phyloP scores from a whole-genome alignment of 805 yeast genomes.

The Myxozyma nipponensis region DNA sequence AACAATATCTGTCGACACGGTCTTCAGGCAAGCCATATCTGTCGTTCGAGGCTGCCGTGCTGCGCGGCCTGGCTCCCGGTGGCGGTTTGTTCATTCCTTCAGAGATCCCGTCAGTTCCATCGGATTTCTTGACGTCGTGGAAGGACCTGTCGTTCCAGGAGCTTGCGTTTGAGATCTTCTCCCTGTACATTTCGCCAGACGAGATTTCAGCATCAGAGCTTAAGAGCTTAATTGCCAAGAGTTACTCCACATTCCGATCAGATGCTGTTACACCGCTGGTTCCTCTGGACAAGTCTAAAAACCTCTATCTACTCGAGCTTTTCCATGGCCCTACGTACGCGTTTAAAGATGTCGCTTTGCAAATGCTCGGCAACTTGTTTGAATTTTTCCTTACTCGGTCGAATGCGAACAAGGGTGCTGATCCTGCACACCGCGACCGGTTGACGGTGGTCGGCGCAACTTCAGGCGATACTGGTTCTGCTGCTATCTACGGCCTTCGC shows the following conservation, averaged over 20 bases:
- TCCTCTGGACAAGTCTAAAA: conserved; percentile 51
- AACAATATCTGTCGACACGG: conserved; percentile 41
- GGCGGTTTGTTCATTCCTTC: conserved; percentile 95
- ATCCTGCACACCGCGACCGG: conserved; percentile 51
- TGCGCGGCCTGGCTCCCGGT: conserved; percentile 84
- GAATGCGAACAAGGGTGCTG: conserved; percentile 52
- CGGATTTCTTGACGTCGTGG: conserved; percentile 63
- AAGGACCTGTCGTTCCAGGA: conserved; percentile 71
- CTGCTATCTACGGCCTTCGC: conserved; percentile 96
- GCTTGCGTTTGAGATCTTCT: conserved; percentile 80
- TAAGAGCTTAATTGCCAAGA: conserved; percentile 54
- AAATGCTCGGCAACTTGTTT: conserved; percentile 93
- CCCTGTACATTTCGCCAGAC: conserved; percentile 63
- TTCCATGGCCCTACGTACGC: conserved; percentile 99
- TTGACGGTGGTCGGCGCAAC: conserved; percentile 99
- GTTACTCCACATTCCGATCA: conserved; percentile 90
- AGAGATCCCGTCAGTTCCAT: conserved; percentile 62
- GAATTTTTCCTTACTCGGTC: conserved; percentile 83
- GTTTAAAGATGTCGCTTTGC: conserved; percentile 97
- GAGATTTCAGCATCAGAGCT: conserved; percentile 77
- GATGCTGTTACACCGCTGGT: conserved; percentile 80
- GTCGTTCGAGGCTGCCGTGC: conserved; percentile 42
- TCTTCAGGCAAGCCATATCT: conserved; percentile 36
- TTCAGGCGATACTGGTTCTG: conserved; percentile 98
- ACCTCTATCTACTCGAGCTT: conserved; percentile 76